Evolutionary conservation across 345 rosid species (phyloP), one percentile per base, ranked within the genome.

Genomic region (Raphanus raphanistrum): DNA sequence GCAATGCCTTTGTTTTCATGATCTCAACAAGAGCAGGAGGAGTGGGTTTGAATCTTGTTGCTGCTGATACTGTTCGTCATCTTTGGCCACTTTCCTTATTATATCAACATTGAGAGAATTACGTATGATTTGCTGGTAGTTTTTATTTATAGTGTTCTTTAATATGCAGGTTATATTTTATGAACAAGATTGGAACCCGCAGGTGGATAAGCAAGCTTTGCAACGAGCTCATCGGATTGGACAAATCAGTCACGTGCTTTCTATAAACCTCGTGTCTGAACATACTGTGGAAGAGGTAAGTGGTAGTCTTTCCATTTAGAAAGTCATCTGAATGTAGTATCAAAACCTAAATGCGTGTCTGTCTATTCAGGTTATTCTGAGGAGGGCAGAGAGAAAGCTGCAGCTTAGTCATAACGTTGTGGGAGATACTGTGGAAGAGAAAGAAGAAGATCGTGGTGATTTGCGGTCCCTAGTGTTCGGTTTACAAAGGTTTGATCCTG

Each of bases 171-270:
- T 91, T 75, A 88, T 93, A 77, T 90, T 91, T 80, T 93, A 87
- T 13, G 98, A 93, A 82, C 97, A 93, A 87, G 97, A 93, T 74
- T 93, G 98, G 98, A 93, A 93, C 76, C 98, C 97, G 41, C 98
- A 93, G 78, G 96, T 91, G 74, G 98, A 90, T 79, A 90, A 88
- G 84, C 97, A 91, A 82, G 98, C 97, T 77, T 79, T 93, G 83
- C 98, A 93, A 81, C 86, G 97, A 63, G 93, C 97, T 66, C 98
- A 91, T 74, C 85, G 98, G 65, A 93, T 93, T 81, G 98, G 98
- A 77, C 98, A 93, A 82, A 78, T 84, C 77, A 91, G 86, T 81
- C 96, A 88, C 73, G 98, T 93, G 73, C 67, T 93, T 64, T 87
- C 92, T 54, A 88, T 93, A 82, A 93, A 87, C 84, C 80, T 93